A percentile compares a stretch with the other conserved stretches of the same genome.
Conservation (phyloP, 2,329 filamentous ascomycete species). For the Aspergillus viridinutans region DNA sequence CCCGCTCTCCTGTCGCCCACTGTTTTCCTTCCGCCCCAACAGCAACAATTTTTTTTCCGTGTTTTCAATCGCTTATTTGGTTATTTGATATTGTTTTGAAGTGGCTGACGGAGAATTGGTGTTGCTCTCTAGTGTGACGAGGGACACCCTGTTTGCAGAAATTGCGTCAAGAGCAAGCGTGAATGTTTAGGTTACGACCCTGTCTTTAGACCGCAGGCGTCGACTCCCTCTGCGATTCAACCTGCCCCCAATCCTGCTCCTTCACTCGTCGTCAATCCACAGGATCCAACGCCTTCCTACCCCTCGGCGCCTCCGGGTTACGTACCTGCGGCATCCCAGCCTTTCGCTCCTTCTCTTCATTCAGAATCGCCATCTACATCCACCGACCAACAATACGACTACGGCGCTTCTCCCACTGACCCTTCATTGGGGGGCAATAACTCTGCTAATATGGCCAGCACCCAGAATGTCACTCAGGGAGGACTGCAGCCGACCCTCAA, state of each 20-base stretch:
- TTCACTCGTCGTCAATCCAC: slow-evolving; percentile 39
- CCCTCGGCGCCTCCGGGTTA: slow-evolving; percentile 38
- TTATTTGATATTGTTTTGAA: slow-evolving; percentile 13
- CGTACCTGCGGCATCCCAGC: slow-evolving; percentile 36
- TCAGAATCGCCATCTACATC: slow-evolving; percentile 37
- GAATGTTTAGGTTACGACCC: slow-evolving; percentile 66
- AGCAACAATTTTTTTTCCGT: slow-evolving; percentile 10
- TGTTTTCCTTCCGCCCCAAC: slow-evolving; percentile 22
- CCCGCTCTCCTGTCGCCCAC: slow-evolving; percentile 18
- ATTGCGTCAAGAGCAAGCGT: slow-evolving; percentile 65
- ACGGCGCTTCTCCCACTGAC: slow-evolving; percentile 57
- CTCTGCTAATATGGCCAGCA: slow-evolving; percentile 28
- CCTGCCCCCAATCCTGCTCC: slow-evolving; percentile 45
- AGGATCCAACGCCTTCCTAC: slow-evolving; percentile 31
- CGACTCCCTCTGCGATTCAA: slow-evolving; percentile 65
- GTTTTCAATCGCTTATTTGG: slow-evolving; percentile 4
- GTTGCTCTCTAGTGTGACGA: slow-evolving; percentile 75
- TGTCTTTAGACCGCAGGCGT: slow-evolving; percentile 67
- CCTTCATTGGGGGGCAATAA: slow-evolving; percentile 56
- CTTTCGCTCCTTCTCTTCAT: slow-evolving; percentile 35
- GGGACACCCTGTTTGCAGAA: slow-evolving; percentile 78
- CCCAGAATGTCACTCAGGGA: slow-evolving; percentile 30
- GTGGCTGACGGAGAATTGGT: slow-evolving; percentile 2
- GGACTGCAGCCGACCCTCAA: slow-evolving; percentile 24
- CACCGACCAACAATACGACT: slow-evolving; percentile 55